Conservation (phyloP, 345 rosid species). For the Hibiscus tridactylites region DNA sequence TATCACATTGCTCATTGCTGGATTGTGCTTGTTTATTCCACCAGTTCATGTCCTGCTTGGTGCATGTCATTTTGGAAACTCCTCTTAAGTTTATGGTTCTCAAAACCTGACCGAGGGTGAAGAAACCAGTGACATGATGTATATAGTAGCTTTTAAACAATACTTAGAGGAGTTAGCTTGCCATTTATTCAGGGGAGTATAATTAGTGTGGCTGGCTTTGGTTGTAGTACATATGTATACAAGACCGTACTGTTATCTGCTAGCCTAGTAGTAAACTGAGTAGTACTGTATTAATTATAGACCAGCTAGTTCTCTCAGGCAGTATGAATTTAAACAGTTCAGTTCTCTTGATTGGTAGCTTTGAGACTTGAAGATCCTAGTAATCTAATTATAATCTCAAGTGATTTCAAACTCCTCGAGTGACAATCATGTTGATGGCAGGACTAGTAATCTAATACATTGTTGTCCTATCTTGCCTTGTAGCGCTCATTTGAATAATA, state of each 20-base stretch:
- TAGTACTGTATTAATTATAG: neutral
- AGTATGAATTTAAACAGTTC: neutral
- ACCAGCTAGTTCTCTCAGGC: neutral
- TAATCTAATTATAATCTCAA: neutral
- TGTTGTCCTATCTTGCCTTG: neutral
- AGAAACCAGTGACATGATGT: neutral
- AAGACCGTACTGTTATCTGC: neutral
- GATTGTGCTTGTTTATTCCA: neutral
- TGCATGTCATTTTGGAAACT: neutral
- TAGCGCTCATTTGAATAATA: neutral
- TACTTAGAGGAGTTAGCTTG: neutral
- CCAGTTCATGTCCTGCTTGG: neutral
- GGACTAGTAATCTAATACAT: neutral
- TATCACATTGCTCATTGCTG: neutral
- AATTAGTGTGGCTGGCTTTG: neutral
- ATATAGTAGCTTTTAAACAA: neutral
- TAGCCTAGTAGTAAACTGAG: neutral
- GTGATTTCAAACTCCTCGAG: neutral
- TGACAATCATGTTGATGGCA: neutral
- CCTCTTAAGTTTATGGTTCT: neutral
- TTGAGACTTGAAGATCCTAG: neutral
- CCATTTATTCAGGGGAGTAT: neutral
- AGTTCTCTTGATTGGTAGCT: neutral
- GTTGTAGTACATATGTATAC: neutral
- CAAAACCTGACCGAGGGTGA: neutral